A percentile compares a stretch with the other conserved stretches of the same genome.
Evolutionary conservation across 345 rosid genomes (phyloP).

Genomic region (Heritiera fomes): DNA sequence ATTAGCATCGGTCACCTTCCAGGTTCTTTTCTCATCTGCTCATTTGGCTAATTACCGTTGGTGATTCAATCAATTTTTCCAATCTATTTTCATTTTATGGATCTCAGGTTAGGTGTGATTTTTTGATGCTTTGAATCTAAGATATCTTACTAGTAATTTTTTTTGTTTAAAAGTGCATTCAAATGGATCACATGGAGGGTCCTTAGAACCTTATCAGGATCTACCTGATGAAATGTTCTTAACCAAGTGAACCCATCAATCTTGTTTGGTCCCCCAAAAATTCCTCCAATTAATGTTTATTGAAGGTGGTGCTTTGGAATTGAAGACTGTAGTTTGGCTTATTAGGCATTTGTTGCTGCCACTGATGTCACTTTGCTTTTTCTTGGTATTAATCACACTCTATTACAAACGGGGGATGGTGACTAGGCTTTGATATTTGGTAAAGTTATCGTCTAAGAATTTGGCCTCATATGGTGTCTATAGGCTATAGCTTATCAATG

Average conservation of each 20-base stretch:
- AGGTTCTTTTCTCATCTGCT: constrained; percentile 41
- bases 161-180: not conserved
- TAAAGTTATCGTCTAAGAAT: constrained; percentile 19
- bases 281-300: not conserved
- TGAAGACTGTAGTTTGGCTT: not conserved
- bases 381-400: not conserved
- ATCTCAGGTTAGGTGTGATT: constrained; percentile 7
- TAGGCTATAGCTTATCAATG: constrained; percentile 16
- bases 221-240: constrained; percentile 11
- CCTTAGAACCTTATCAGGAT: constrained; percentile 23
- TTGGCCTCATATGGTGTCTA: not conserved
- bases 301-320: constrained; percentile 2
- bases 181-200: constrained; percentile 16
- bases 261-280: not conserved
- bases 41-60: not conserved
- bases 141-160: not conserved
- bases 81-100: not conserved
- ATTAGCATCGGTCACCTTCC: constrained; percentile 89
- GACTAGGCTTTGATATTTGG: not conserved
- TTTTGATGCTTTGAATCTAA: not conserved
- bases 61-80: not conserved
- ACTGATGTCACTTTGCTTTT: not conserved
- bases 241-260: constrained; percentile 4
- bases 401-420: not conserved
- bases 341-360: not conserved